These are phyloP conservation scores for Calophaca sinica DNA, from an alignment of 306 rosid species.

Conservation along the genomic window DNA sequence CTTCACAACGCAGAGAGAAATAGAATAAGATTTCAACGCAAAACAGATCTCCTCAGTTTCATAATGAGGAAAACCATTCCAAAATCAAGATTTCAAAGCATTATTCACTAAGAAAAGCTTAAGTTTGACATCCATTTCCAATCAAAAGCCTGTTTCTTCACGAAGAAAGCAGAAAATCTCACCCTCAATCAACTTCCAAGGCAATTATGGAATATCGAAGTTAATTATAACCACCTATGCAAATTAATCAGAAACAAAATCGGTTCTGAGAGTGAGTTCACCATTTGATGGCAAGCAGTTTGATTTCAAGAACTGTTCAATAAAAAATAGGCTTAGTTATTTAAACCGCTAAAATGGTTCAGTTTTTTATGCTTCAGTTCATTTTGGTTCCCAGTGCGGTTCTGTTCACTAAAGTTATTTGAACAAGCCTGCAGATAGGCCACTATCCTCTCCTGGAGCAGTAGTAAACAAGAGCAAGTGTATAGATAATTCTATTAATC, in stretches of 20 bases:
- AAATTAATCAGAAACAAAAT: not conserved
- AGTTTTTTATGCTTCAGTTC: too few relatives aligned
- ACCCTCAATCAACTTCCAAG: slow-evolving; percentile 23
- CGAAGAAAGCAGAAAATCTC: slow-evolving; percentile 6
- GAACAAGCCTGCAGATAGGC: slow-evolving; percentile 37
- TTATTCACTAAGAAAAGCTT: not conserved
- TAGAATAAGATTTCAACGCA: slow-evolving; percentile 18
- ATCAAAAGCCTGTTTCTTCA: not conserved
- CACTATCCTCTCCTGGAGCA: slow-evolving; percentile 41
- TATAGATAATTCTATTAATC: slow-evolving; percentile 49
- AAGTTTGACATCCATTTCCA: not conserved
- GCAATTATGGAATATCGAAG: not conserved
- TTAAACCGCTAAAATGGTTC: too few relatives aligned
- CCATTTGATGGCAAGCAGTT: too few relatives aligned
- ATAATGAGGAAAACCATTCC: not conserved
- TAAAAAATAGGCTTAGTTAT: too few relatives aligned
- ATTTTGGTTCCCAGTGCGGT: too few relatives aligned
- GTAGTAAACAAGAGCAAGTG: slow-evolving; percentile 51
- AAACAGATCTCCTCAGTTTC: not conserved
- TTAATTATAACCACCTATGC: slow-evolving; percentile 1
- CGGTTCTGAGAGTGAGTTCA: too few relatives aligned
- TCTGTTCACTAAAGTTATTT: too few relatives aligned
- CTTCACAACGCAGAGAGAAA: not conserved
- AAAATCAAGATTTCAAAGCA: not conserved
- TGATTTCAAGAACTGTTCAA: too few relatives aligned